These are phyloP conservation scores for Auricularia cornea DNA, from an alignment of 768 basidiomycete genomes.

Conservation along the genomic window DNA sequence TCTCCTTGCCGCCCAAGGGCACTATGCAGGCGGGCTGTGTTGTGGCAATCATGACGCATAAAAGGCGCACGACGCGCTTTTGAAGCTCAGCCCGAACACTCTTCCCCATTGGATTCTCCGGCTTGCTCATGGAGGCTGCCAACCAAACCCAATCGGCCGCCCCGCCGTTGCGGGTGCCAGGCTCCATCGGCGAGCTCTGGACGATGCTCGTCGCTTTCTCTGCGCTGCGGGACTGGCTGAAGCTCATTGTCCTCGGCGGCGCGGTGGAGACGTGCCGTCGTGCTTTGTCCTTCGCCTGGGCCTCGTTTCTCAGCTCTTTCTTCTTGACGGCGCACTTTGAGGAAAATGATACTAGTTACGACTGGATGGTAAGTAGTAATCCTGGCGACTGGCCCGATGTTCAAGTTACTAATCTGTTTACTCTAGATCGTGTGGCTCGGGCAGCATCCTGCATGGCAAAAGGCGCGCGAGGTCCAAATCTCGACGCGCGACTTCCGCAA, in stretches of 20 bases:
- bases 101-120: too few relatives aligned
- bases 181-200: conserved; percentile 16
- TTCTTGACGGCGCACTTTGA: conserved; percentile 57
- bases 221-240: conserved; percentile 54
- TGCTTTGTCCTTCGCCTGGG: conserved; percentile 33
- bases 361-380: conserved; percentile 39
- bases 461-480: conserved; percentile 44
- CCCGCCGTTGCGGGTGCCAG: neutral
- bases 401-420: too few relatives aligned
- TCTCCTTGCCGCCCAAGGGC: too few relatives aligned
- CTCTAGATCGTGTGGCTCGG: conserved; percentile 55
- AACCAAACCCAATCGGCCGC: neutral
- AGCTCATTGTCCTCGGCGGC: conserved; percentile 55
- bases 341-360: conserved; percentile 49
- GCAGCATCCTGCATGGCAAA: conserved; percentile 48
- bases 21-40: too few relatives aligned
- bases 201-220: conserved; percentile 42
- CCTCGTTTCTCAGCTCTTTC: conserved; percentile 39
- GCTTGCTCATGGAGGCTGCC: too few relatives aligned
- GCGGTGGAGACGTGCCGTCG: conserved; percentile 52
- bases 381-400: too few relatives aligned
- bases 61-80: too few relatives aligned
- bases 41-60: too few relatives aligned
- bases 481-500: conserved; percentile 34
- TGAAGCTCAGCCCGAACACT: too few relatives aligned